Base-by-base conservation (phyloP, 2,329 filamentous ascomycete species). In the Verticillium longisporum region DNA sequence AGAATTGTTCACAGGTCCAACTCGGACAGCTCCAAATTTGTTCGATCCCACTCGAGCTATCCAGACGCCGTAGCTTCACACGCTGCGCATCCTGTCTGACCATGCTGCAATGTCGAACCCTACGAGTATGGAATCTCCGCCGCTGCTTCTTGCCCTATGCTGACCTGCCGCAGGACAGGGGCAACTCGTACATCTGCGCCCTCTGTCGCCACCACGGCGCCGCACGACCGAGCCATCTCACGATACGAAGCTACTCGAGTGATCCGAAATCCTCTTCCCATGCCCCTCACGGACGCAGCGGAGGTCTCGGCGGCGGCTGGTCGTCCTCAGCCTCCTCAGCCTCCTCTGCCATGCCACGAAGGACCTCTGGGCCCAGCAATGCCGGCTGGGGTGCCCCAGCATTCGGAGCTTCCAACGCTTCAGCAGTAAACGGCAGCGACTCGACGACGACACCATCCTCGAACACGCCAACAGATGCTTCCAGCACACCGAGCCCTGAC, bases 81-180 rank as follows among this genome's bases (percentile, higher is more conserved):
- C 55, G 62, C 61, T 60, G 59, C 63, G 61, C 55, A 45, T 50
- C 37, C 56, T 34, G 37, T 56, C 33, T 60, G 55, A 65, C 18
- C 64, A 80, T 80, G 78, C 75, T 80, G 63, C 77, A 76, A 72
- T 72, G 73, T 66, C 73, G 73, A 64, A 63, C 71, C 67, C 75
- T 72, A 68, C 74, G 74, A 73, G 78, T 78, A 65, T 62, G 71
- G n/a, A n/a, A n/a, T 62, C 5, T 15, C 7, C 18, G 6, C 6
- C 50, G 32, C 18, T 21, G 7, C 9, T 15, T 55, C 6, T 4
- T 58, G 2, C 26, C 11, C 33, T n/a, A 38, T 68, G 58, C 66
- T 56, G 59, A 55, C 59, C 50, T 6, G 32, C 21, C 61, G 21
- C 59, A 78, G 76, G 70, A 72, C 67, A 74, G 70, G 63, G 68